A percentile compares a stretch with the other conserved stretches of the same genome.
Conservation (phyloP, 768 basidiomycete species). For the Mycena galopus region DNA sequence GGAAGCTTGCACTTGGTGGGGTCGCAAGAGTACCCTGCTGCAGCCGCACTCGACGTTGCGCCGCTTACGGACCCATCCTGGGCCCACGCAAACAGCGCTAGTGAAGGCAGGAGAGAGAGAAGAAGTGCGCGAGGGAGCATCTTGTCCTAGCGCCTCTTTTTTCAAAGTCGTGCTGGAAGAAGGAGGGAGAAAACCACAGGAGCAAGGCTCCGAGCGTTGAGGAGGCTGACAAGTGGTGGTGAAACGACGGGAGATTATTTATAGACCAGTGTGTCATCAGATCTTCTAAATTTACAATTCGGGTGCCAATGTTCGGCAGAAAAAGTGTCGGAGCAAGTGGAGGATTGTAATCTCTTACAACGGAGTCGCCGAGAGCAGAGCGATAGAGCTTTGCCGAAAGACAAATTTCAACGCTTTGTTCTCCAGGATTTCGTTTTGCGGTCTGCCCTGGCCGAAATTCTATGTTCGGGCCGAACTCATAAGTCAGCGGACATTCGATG, state of each 20-base stretch:
- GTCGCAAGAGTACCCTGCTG: conserved; percentile 68
- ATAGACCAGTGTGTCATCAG: background rate
- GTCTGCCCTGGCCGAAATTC: too few relatives aligned
- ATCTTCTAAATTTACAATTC: background rate
- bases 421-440: too few relatives aligned
- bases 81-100: too few relatives aligned
- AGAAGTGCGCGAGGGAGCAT: conserved; percentile 42
- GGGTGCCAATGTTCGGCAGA: background rate
- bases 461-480: too few relatives aligned
- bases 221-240: background rate
- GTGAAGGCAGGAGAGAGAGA: conserved; percentile 46
- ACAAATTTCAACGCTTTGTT: too few relatives aligned
- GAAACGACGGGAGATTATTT: background rate
- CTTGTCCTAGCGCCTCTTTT: background rate
- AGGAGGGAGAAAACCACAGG: background rate
- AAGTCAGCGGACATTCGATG: too few relatives aligned
- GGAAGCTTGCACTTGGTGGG: conserved; percentile 62
- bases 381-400: too few relatives aligned
- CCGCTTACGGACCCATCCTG: too few relatives aligned
- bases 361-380: too few relatives aligned
- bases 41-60: too few relatives aligned
- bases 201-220: background rate
- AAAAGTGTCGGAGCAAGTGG: background rate
- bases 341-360: background rate
- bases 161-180: background rate